Percentiles rank a stretch among this genome's conserved stretches.
Evolutionary conservation across 192 early-diverging fungal genomes (phyloP).

Genomic region (Coemansia sp.): DNA sequence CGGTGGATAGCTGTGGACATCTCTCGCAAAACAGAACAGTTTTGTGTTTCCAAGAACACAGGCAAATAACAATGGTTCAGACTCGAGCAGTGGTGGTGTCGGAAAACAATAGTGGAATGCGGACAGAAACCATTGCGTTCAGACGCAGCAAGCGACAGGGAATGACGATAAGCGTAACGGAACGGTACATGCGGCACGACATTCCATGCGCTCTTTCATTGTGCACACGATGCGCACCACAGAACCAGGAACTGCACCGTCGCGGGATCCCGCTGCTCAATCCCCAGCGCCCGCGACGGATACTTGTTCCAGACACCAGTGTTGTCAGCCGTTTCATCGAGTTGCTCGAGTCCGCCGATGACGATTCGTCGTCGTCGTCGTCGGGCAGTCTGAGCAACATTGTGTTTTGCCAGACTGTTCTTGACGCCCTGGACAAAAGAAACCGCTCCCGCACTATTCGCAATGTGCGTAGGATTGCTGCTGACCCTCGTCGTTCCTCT

Average conservation of each 20-base stretch:
- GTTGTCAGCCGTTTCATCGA: slow-evolving; percentile 64
- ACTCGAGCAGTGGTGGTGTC: neutral
- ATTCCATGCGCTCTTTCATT: slow-evolving; percentile 30
- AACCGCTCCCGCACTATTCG: slow-evolving; percentile 64
- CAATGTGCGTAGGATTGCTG: slow-evolving; percentile 61
- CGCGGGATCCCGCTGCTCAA: slow-evolving; percentile 32
- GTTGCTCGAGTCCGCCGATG: slow-evolving; percentile 67
- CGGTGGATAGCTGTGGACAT: no score
- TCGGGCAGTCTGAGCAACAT: slow-evolving; percentile 61
- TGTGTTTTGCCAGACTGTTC: slow-evolving; percentile 67
- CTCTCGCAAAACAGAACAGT: neutral
- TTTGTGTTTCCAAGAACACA: slow-evolving; percentile 8
- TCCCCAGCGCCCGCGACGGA: neutral
- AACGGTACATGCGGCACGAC: slow-evolving; percentile 41
- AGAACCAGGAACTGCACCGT: slow-evolving; percentile 16
- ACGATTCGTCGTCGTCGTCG: no score
- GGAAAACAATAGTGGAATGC: slow-evolving; percentile 2
- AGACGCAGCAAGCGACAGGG: slow-evolving; percentile 53
- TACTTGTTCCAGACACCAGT: slow-evolving; percentile 41
- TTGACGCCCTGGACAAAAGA: slow-evolving; percentile 61
- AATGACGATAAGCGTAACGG: slow-evolving; percentile 42
- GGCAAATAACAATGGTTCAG: no score
- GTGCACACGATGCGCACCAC: slow-evolving; percentile 22
- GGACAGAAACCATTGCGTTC: slow-evolving; percentile 39
- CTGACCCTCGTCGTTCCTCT: slow-evolving; percentile 58